Conservation (phyloP, 495 filamentous ascomycete species). For the Neurospora hispaniola region DNA sequence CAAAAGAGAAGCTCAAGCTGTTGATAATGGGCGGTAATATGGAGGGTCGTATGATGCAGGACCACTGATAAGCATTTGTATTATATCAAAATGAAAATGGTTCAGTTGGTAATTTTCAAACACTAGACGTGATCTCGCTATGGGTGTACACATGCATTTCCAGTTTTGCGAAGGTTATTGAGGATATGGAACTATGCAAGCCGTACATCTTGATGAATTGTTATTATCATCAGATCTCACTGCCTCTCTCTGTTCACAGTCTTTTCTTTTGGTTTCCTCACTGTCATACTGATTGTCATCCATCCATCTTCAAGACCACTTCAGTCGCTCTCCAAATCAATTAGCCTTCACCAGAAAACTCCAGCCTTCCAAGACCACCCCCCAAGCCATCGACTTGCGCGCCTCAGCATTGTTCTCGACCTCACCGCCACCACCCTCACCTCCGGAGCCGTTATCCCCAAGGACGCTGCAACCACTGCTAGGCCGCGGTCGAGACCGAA, state of each 20-base stretch:
- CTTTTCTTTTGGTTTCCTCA: not conserved
- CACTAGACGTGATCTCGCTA: no score
- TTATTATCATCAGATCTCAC: no score
- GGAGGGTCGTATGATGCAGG: no score
- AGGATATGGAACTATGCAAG: no score
- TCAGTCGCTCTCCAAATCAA: not conserved
- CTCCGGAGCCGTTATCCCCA: not conserved
- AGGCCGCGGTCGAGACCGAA: not conserved
- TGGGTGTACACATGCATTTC: no score
- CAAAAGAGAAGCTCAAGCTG: no score
- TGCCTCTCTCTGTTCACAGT: no score
- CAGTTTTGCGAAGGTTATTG: no score
- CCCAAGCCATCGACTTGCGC: not conserved
- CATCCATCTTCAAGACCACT: not conserved
- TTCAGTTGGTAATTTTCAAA: not conserved
- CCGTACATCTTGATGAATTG: no score
- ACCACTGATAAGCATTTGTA: no score
- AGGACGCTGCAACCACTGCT: not conserved
- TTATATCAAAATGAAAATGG: not conserved
- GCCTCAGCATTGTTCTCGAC: not conserved
- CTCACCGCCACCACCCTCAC: not conserved
- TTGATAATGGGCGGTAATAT: no score
- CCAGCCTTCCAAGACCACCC: not conserved
- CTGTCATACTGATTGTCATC: not conserved
- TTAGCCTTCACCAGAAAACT: not conserved